A percentile compares a stretch with the other conserved stretches of the same genome.
Evolutionary conservation across 78 protist species (phyloP).

Genomic region (Dictyostelium brefeldianum): DNA sequence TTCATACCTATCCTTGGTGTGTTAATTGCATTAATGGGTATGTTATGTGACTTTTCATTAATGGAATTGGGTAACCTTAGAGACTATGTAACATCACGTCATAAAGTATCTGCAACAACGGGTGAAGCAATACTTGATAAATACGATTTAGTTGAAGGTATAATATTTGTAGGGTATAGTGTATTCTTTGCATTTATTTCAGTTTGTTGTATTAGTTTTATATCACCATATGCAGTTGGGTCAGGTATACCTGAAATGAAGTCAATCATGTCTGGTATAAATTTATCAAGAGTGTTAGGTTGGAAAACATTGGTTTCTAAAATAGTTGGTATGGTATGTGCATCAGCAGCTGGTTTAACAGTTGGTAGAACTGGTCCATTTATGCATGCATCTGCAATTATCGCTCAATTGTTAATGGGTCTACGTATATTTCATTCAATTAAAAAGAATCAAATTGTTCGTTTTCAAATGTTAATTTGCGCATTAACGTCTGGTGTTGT

Average conservation of each 20-base stretch:
- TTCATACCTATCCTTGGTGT: slow-evolving; percentile 64
- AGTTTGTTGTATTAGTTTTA: slow-evolving; percentile 53
- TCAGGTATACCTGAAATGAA: slow-evolving; percentile 95
- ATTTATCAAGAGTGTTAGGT: slow-evolving; percentile 52
- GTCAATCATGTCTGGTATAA: slow-evolving; percentile 88
- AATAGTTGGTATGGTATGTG: slow-evolving; percentile 77
- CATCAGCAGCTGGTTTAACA: slow-evolving; percentile 88
- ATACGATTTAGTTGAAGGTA: slow-evolving; percentile 4
- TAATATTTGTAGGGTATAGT: slow-evolving; percentile 37
- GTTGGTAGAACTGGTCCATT: slow-evolving; percentile 97
- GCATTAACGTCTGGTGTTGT: slow-evolving; percentile 93
- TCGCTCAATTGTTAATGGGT: slow-evolving; percentile 49
- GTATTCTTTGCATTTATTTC: slow-evolving; percentile 25
- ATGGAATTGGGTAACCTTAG: slow-evolving; percentile 19
- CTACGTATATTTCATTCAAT: slow-evolving; percentile 21
- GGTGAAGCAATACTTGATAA: not conserved
- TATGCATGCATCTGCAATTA: slow-evolving; percentile 86
- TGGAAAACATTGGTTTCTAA: slow-evolving; percentile 78
- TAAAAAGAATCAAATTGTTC: slow-evolving; percentile 51
- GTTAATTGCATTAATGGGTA: slow-evolving; percentile 40
- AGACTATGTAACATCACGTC: not conserved
- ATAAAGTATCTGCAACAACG: not conserved
- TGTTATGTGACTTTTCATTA: slow-evolving; percentile 33
- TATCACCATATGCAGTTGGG: slow-evolving; percentile 84
- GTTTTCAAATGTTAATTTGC: slow-evolving; percentile 79